Conservation (phyloP, 495 filamentous ascomycete genomes). For the Penicillium robsamsonii region DNA sequence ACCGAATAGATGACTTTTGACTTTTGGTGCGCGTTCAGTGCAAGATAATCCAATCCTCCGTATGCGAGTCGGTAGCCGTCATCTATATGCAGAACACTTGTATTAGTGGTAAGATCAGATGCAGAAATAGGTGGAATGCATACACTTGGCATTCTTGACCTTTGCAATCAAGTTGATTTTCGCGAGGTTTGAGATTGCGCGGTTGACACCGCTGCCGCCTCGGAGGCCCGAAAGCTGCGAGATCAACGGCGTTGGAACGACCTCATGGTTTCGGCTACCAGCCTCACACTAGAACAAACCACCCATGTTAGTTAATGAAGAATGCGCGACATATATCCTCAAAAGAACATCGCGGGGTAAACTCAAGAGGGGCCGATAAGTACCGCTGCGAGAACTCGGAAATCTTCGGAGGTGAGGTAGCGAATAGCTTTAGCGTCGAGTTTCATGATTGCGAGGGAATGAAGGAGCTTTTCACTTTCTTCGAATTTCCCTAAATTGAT, state of each 20-base stretch:
- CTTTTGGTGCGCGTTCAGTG: conserved; percentile 82
- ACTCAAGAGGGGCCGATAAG: conserved; percentile 24
- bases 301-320: neutral
- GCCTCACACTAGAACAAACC: conserved; percentile 67
- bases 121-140: neutral
- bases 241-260: conserved; percentile 89
- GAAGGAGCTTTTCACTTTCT: neutral
- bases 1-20: conserved; percentile 79
- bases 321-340: conserved; percentile 31
- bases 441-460: conserved; percentile 60
- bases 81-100: conserved; percentile 43
- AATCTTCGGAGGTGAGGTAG: conserved; percentile 89
- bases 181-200: conserved; percentile 81
- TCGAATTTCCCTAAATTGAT: conserved; percentile 7
- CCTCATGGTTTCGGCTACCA: conserved; percentile 93
- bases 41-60: conserved; percentile 94
- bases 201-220: conserved; percentile 81
- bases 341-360: conserved; percentile 21
- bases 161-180: conserved; percentile 90
- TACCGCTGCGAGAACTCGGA: conserved; percentile 91
- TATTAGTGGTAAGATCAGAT: conserved; percentile 4
- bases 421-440: conserved; percentile 89
- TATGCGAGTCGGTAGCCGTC: conserved; percentile 97
- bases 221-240: conserved; percentile 76
- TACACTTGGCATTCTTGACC: conserved; percentile 90